Base-by-base conservation (phyloP, 2,329 filamentous ascomycete genomes). In the Anthostomella pinea region DNA sequence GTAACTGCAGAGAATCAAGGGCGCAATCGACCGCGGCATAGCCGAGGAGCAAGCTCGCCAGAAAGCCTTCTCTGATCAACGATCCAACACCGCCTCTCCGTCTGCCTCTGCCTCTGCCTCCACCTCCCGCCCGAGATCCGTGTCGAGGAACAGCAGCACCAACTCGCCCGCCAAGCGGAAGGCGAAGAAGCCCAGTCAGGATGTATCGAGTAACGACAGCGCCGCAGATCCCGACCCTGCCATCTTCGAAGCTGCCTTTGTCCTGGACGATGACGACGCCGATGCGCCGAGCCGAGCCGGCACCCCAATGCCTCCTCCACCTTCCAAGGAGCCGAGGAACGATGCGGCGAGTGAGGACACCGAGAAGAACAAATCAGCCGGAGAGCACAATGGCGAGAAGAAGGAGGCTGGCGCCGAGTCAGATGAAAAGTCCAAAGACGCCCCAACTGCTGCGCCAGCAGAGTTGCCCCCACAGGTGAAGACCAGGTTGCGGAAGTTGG, bases 1-100 rank as follows among this genome's bases (percentile, higher is more conserved):
- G 14, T 21, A 13, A 33, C 23, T 41, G 11, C 59, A 93, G 85
- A 79, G 86, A 70, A 72, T 95, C 53, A 86, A 87, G 68, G 86
- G 84, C 55, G 85, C 85, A 41, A 88, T 95, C 61, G 87, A 95
- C 61, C 81, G 82, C 54, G 84, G 84, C 55, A 93, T 96, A 56
- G 86, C 88, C 55, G 88, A 95, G 67, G 90, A 96, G 67, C 87
- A 95, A 65, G 85, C 87, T 39, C 84, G 87, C 40, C 85, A 89
- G 59, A 77, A 77, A 56, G 64, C 70, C 33, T 52, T 67, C 25
- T 54, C 70, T 45, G 60, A 70, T 5, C 68, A 70, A 34, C 65
- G 73, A 52, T 54, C 62, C 49, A 64, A 64, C 39, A 53, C 66
- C 53, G 54, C 62, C 55, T 62, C 66, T 41, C 56, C n/a, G n/a